These are phyloP conservation scores for Trichoderma oligosporum DNA, from an alignment of 2,329 filamentous ascomycete genomes.

Conservation along the genomic window DNA sequence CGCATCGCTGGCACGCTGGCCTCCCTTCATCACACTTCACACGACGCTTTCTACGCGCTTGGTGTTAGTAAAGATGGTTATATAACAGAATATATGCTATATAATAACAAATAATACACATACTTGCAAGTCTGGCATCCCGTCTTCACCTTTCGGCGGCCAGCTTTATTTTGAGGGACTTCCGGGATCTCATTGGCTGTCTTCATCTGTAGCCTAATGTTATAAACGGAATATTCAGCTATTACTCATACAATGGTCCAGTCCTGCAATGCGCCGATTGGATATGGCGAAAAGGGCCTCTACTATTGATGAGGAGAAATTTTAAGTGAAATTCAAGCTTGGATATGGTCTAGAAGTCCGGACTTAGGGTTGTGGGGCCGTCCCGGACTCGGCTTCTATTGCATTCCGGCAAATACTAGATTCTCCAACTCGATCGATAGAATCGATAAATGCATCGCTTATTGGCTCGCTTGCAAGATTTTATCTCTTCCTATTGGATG, in stretches of 20 bases:
- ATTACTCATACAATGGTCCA: not conserved
- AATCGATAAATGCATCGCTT: not conserved
- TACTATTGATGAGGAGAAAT: not conserved
- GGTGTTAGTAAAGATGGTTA: not conserved
- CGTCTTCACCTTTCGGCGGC: slow-evolving; percentile 24
- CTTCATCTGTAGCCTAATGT: not conserved
- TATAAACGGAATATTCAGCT: not conserved
- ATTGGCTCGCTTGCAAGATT: slow-evolving; percentile 10
- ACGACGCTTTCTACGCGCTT: slow-evolving; percentile 13
- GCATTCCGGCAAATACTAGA: not conserved
- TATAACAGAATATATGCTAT: not conserved
- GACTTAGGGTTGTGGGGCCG: slow-evolving; percentile 5
- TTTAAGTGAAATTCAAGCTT: not conserved
- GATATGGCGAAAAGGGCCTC: not conserved
- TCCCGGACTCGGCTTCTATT: not conserved
- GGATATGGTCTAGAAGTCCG: not conserved
- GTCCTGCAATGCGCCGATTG: not conserved
- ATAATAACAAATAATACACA: slow-evolving; percentile 8
- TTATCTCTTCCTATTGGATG: not conserved
- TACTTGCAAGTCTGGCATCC: slow-evolving; percentile 35
- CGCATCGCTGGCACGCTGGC: slow-evolving; percentile 25
- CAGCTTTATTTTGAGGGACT: not conserved
- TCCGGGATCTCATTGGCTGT: not conserved
- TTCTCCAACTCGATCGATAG: not conserved
- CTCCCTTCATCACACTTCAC: slow-evolving; percentile 38